Evolutionary conservation across 2,329 filamentous ascomycete species (phyloP), one percentile per base, ranked within the genome.

Genomic region (Emergomyces orientalis): DNA sequence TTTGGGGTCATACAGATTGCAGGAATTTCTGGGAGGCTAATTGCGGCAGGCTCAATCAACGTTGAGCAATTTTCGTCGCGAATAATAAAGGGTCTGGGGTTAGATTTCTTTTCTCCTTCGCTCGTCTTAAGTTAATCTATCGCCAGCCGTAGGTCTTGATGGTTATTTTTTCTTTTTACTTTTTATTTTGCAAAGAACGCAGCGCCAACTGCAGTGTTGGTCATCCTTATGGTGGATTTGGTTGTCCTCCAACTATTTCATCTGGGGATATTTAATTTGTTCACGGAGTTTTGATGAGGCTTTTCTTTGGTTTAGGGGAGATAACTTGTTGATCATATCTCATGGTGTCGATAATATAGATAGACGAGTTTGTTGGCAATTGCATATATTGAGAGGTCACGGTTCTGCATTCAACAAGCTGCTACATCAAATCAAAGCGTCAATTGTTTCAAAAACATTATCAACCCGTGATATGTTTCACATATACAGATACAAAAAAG

Each of bases 11-110:
- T 75, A 79, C 84, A 65, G 84, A 85, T 25, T 97, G 93, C 76
- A 85, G 85, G 72, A 88, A 88, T 65, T 96, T 96, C 71, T 97
- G 93, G 93, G 78, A 88, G 64, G 81, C 88, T 69, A 88, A 95
- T 73, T 89, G 89, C 73, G 80, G 80, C 61, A 80, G 81, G 63
- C 78, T 96, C 67, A 84, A 85, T 66, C 87, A 89, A 69, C 83
- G 88, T 70, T 94, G 73, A 65, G 45, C 19, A 76, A 62, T 68
- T 41, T 70, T 65, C 41, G 65, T 30, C 27, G 54, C 13, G 7
- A 56, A 57, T 57, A 41, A 13, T 55, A 41, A 27, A 2, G 17
- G 3, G 43, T n/a, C 17, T 55, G 2, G 17, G 52, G 17, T n/a
- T 34, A 37, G 2, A 34, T 22, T 55, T 3, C 52, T 22, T n/a